Base-by-base conservation (phyloP, 73 alveolate species). In the Paramecium tetraurelia region DNA sequence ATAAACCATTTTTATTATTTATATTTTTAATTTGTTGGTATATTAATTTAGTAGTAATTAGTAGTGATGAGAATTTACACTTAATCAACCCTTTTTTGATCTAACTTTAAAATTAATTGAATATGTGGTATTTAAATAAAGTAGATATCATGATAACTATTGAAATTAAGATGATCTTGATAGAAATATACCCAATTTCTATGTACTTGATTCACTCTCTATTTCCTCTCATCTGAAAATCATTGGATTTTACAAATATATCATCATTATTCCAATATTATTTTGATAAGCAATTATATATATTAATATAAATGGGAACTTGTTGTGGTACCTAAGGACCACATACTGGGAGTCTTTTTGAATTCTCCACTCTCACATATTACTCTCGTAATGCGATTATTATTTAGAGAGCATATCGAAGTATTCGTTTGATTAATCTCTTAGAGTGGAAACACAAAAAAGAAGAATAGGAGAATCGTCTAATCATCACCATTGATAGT, bases 391-490 rank as follows among this genome's bases (percentile, higher is more conserved):
- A 63, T 3, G 87, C 87, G 3, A 38, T 41, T 18, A 35, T 75
- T 16, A 75, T 75, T 29, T 75, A 75, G 87, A 35, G 87, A 75
- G 58, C 87, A 0, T 75, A 75, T 41, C 20, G 59, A 75, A 35
- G 87, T 75, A 75, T 75, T 10, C 11, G 3, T 53, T 53, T 53
- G 16, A 53, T 53, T 16, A 20, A 18, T 53, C 36, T 53, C 4
- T 27, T 29, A 75, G 87, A 38, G 12, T 75, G 59, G 87, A 41
- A 38, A 38, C n/a, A n/a, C 14, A 29, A 38, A 75, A 75, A 38
- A 36, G 87, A 35, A 11, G 33, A 18, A 18, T n/a, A 41, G 38
- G 14, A 35, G 59, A 75, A 35, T 22, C 59, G 46, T 75, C 11
- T 41, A 35, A 35, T 33, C 2, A 75, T 33, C 29, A 80, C 90